These are phyloP conservation scores for Zasmidium angulare DNA, from an alignment of 2,329 filamentous ascomycete genomes.

Conservation along the genomic window DNA sequence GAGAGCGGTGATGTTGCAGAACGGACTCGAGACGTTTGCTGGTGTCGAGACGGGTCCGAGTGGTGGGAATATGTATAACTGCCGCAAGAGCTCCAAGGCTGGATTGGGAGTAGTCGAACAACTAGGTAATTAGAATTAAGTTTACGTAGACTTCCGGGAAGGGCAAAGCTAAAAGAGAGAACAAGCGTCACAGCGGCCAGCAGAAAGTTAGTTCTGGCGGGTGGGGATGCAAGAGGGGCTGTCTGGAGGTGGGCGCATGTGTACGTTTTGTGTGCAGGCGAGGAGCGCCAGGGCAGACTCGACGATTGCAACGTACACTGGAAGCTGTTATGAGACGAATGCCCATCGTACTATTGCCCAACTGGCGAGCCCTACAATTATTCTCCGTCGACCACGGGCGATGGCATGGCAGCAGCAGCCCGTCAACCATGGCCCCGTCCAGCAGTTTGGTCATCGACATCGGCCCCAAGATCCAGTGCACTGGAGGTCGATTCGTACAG, in stretches of 20 bases:
- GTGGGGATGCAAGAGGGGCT: conserved; percentile 7
- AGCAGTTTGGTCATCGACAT: not conserved
- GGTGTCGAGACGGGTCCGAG: conserved; percentile 13
- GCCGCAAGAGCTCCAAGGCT: conserved; percentile 14
- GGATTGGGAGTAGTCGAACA: conserved; percentile 14
- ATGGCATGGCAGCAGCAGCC: not conserved
- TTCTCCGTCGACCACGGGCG: not conserved
- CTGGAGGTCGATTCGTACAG: conserved; percentile 1
- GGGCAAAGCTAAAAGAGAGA: conserved; percentile 3
- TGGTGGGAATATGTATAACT: conserved; percentile 20
- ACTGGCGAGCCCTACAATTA: not conserved
- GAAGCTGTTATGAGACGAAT: not conserved
- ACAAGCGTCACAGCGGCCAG: conserved; percentile 5
- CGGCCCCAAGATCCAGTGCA: not conserved
- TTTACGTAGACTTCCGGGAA: conserved; percentile 16
- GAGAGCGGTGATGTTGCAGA: conserved; percentile 13
- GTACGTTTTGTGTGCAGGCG: not conserved
- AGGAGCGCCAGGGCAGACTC: not conserved
- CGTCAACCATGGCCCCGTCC: not conserved
- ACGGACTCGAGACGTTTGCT: conserved; percentile 18
- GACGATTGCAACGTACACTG: not conserved
- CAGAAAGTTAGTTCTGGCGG: not conserved
- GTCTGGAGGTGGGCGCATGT: conserved; percentile 1
- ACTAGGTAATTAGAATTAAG: conserved; percentile 20
- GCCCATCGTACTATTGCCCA: not conserved